Evolutionary conservation across 441 rosid genomes (phyloP).

Genomic region (Omphalea diandra): DNA sequence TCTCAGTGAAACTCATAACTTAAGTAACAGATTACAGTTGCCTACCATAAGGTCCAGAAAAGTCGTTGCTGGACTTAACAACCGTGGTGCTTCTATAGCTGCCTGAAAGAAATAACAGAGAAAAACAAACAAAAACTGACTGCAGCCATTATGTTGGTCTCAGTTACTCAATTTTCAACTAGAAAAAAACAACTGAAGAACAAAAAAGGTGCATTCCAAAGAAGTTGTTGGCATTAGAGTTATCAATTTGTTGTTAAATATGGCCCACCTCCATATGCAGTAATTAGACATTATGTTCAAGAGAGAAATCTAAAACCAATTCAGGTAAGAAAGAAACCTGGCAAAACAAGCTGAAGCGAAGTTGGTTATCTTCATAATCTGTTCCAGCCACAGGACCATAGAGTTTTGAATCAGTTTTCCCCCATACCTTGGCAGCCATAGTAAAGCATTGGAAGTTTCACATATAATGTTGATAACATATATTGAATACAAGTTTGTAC

Average conservation of each 20-base stretch:
- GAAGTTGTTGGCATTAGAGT: too few species aligned
- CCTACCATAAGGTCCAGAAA: constrained; percentile 73
- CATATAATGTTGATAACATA: too few species aligned
- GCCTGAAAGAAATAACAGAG: constrained; percentile 36
- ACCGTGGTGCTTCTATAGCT: constrained; percentile 67
- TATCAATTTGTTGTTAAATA: too few species aligned
- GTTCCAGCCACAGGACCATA: constrained; percentile 75
- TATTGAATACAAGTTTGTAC: constrained; percentile 29
- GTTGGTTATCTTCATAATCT: constrained; percentile 80
- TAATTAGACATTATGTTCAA: too few species aligned
- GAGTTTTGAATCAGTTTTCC: constrained; percentile 81
- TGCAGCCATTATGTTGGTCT: neutral
- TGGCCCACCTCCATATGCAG: too few species aligned
- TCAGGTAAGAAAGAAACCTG: too few species aligned
- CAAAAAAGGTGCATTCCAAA: neutral
- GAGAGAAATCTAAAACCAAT: too few species aligned
- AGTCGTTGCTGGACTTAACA: constrained; percentile 51
- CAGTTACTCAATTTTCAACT: too few species aligned
- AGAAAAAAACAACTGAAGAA: neutral
- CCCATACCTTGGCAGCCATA: constrained; percentile 57
- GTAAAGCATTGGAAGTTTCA: neutral
- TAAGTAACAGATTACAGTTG: constrained; percentile 28
- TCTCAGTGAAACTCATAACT: too few species aligned
- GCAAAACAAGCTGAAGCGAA: constrained; percentile 82
- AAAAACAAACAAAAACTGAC: too few species aligned